Conservation (phyloP, 2,329 filamentous ascomycete species). For the Xylariaceae sp. region DNA sequence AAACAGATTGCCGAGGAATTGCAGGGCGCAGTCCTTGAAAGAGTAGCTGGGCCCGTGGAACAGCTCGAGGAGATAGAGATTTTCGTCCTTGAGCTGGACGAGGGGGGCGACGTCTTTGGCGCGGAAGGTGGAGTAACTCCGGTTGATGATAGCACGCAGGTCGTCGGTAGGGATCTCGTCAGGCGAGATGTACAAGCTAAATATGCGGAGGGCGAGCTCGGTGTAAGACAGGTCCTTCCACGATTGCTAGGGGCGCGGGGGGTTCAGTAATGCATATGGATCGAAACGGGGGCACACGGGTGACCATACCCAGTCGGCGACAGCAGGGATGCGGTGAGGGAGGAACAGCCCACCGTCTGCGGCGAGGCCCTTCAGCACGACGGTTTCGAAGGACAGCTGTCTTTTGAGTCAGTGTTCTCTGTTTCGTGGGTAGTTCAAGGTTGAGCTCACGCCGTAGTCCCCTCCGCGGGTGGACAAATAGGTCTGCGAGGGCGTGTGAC, state of each 20-base stretch:
- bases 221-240: constrained; percentile 79
- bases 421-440: neutral
- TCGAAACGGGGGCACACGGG: neutral
- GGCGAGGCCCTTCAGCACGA: constrained; percentile 84
- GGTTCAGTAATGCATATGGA: neutral
- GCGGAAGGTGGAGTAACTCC: constrained; percentile 88
- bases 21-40: constrained; percentile 92
- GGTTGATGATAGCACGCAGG: constrained; percentile 75
- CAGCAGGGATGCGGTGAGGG: constrained; percentile 70
- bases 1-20: constrained; percentile 94
- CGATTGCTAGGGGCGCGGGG: constrained; percentile 41
- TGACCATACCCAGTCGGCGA: constrained; percentile 38
- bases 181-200: constrained; percentile 81
- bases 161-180: constrained; percentile 77
- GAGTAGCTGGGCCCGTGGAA: constrained; percentile 96
- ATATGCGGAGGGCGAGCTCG: constrained; percentile 78
- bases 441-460: constrained; percentile 15
- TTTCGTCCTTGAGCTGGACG: constrained; percentile 69
- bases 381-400: constrained; percentile 87
- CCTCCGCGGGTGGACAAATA: constrained; percentile 17
- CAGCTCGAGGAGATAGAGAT: constrained; percentile 83
- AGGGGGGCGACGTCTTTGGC: constrained; percentile 73
- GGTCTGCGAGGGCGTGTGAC: constrained; percentile 14
- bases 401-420: too few relatives aligned
- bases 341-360: constrained; percentile 86